Base-by-base conservation (phyloP, 768 basidiomycete species). In the Amanita jacksonii region DNA sequence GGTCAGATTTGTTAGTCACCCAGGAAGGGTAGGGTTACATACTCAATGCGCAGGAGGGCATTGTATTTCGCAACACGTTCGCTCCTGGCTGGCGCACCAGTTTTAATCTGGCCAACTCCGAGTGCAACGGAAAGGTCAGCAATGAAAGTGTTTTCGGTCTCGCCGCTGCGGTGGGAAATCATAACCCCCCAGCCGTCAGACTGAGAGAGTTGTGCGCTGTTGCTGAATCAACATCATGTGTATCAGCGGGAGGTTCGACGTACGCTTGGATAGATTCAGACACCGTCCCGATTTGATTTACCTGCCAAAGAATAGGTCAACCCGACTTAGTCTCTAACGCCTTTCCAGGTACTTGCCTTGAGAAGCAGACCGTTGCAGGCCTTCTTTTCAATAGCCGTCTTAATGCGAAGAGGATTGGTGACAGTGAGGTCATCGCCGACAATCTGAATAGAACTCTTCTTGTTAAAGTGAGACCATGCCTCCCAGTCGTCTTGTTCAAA, bases 401-500 rank as follows among this genome's bases (percentile, higher is more conserved):
- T 88, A 81, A 99, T 97, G 49, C 96, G 83, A 50, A 81, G 66
- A 32, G 91, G 88, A 78, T 99, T 99, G 58, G 96, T 98, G 55
- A 99, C 96, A 10, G 92, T 94, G 69, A 99, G 66, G 62, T 99
- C 96, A 57, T 98, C 94, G 56, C 89, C 89, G 51, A 93, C 90
- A 52, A 93, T 84, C 69, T 94, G 91, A 62, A 93, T 84, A 18
- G 74, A 73, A 57, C 81, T 75, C 50, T 77, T 65, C 55, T 70
- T 65, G 55, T 86, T 96, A 69, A 97, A 89, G 73, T 91, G 81
- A 28, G 79, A 69, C 96, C 96, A 99, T 32, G 92, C 90, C 62
- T 90, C 91, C 90, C 91, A 97, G 70, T 99, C 96, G 62, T 99
- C 96, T 72, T 99, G 93, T 67, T 98, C 94, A 69, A 99, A 99